Conservation (phyloP, 176 grass and related monocot species). For the Paspalum notatum region DNA sequence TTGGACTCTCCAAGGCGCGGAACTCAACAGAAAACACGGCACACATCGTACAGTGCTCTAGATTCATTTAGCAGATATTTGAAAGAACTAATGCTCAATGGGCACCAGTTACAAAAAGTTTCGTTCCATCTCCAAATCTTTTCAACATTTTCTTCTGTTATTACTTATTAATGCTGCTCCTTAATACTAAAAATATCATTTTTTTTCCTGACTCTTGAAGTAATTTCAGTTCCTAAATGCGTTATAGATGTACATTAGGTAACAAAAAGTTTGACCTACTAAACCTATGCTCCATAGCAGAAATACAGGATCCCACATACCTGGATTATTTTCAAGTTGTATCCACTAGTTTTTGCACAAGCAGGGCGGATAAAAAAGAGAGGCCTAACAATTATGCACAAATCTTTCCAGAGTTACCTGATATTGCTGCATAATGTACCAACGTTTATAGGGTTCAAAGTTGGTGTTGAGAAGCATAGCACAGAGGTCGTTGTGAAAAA, state of each 20-base stretch:
- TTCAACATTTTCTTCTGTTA: neutral
- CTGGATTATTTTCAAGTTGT: neutral
- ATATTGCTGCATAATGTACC: constrained; percentile 14
- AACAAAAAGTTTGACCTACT: neutral
- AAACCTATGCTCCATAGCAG: neutral
- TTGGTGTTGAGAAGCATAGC: constrained; percentile 71
- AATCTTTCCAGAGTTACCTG: constrained; percentile 3
- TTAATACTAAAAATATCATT: neutral
- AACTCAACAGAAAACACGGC: neutral
- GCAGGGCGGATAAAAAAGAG: too few relatives aligned
- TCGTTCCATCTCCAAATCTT: neutral
- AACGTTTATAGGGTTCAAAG: constrained; percentile 74
- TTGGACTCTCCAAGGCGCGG: neutral
- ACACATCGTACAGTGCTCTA: neutral
- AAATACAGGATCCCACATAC: neutral
- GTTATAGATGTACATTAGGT: neutral
- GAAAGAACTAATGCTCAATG: neutral
- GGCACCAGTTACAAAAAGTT: neutral
- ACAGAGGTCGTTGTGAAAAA: constrained; percentile 86
- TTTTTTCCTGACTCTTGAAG: neutral
- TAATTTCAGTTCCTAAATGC: neutral
- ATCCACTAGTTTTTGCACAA: neutral
- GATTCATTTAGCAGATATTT: neutral
- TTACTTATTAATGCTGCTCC: neutral
- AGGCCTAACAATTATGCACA: neutral